Conservation (phyloP, 2,329 filamentous ascomycete species). For the Neoascochyta sp. region DNA sequence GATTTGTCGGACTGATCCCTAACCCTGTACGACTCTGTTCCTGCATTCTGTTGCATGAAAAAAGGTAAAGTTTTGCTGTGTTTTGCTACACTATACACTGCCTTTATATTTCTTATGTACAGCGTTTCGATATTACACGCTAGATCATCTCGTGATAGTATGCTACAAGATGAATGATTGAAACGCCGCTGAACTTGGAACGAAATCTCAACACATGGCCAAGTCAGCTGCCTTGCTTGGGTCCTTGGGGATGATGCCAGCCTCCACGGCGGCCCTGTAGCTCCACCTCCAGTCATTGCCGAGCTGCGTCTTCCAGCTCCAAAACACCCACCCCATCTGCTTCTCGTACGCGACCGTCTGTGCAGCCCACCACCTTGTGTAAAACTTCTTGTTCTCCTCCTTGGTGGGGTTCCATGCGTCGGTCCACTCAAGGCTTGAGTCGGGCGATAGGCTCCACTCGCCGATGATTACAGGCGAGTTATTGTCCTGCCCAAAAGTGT, state of each 20-base stretch:
- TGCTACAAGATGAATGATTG: too few relatives aligned
- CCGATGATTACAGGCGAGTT: constrained; percentile 51
- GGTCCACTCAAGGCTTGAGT: constrained; percentile 47
- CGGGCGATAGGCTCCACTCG: constrained; percentile 56
- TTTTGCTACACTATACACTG: too few relatives aligned
- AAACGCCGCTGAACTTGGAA: too few relatives aligned
- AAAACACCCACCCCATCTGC: constrained; percentile 56
- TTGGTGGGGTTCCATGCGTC: constrained; percentile 42
- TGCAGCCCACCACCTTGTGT: constrained; percentile 55
- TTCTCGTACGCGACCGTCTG: constrained; percentile 56
- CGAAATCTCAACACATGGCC: too few relatives aligned
- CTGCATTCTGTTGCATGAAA: too few relatives aligned
- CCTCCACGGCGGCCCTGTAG: constrained; percentile 41
- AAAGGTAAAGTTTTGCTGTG: too few relatives aligned
- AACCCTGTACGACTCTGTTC: too few relatives aligned
- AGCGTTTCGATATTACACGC: too few relatives aligned
- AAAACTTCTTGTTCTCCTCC: constrained; percentile 46
- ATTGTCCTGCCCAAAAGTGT: constrained; percentile 42
- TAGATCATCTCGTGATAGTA: too few relatives aligned
- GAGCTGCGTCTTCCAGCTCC: constrained; percentile 56
- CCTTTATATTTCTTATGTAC: too few relatives aligned
- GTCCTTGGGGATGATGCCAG: constrained; percentile 18
- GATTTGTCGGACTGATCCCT: too few relatives aligned
- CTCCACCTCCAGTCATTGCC: constrained; percentile 49
- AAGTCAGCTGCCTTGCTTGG: constrained; percentile 8